Base-by-base conservation (phyloP, 1,139 yeast species). In the Yamadazyma kanchanaburiensis region DNA sequence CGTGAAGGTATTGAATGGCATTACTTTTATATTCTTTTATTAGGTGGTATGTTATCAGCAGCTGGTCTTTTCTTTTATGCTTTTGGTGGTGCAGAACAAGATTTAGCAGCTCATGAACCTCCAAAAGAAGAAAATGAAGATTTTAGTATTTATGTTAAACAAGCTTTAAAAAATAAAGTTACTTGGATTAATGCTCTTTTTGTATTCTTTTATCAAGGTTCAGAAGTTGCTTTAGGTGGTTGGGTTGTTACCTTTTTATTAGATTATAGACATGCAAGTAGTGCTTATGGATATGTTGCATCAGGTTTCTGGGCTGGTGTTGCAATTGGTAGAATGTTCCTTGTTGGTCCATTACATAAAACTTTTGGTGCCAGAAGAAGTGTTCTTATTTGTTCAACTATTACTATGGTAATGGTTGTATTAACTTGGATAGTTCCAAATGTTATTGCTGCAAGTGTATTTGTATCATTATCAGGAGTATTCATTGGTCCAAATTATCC, bases 271-370 rank as follows among this genome's bases (percentile, higher is more conserved):
- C 58, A 62, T 27, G 82, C 78, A 2, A 51, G 57, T 28, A 47
- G 57, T 4, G 51, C 68, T 2, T 68, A 70, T 33, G 86, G 87
- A 14, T 80, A 78, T 45, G 80, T 78, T 15, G 73, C 83, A 3
- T 74, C 86, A 6, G 87, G 87, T 0, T 78, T 73, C 43, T 81
- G 87, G 87, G 76, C 70, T 9, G 89, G 88, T 6, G 56, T 81
- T 19, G 77, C 86, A 0, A 21, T 77, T 3, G 87, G 86, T 2
- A 52, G 88, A 30, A 55, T 80, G 18, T 37, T 64, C 5, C 54
- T 78, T 18, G 68, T 76, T 3, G 48, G 65, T 11, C 54, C 58
- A 1, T 40, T 68, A 8, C 69, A 70, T 39, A 58, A 55, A 18
- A 38, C 39, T n/a, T 30, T 69, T 14, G 80, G 81, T 0, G 65